Conservation (phyloP, 805 yeast species). For the Saturnispora besseyi region DNA sequence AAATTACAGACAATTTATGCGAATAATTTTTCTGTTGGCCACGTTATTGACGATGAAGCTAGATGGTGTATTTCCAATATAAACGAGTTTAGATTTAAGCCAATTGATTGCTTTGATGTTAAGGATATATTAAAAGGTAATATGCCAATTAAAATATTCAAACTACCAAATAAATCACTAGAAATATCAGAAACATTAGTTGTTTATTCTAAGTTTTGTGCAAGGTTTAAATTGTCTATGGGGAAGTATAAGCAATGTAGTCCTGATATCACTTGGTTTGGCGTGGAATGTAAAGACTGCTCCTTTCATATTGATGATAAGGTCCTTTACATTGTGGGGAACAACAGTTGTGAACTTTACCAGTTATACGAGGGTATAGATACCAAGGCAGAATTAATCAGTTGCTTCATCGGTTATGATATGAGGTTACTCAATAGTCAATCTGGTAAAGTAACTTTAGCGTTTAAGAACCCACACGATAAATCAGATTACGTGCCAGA, state of each 20-base stretch:
- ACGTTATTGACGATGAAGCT: slow-evolving; percentile 21
- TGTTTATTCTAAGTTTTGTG: slow-evolving; percentile 23
- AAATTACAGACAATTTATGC: slow-evolving; percentile 21
- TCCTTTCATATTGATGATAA: slow-evolving; percentile 23
- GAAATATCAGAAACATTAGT: slow-evolving; percentile 22
- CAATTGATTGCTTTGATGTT: slow-evolving; percentile 20
- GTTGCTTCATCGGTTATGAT: slow-evolving; percentile 20
- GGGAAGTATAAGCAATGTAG: slow-evolving; percentile 20
- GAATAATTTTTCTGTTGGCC: slow-evolving; percentile 23
- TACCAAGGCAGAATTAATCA: slow-evolving; percentile 17
- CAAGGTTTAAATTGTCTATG: slow-evolving; percentile 20
- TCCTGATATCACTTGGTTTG: slow-evolving; percentile 22
- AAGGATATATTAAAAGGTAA: slow-evolving; percentile 21
- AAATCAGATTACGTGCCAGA: not conserved
- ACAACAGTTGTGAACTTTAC: slow-evolving; percentile 23
- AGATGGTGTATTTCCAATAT: slow-evolving; percentile 24
- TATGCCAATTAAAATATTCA: slow-evolving; percentile 23
- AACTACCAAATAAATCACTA: slow-evolving; percentile 13
- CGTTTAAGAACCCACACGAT: slow-evolving; percentile 5
- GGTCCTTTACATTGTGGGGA: slow-evolving; percentile 18
- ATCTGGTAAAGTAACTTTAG: slow-evolving; percentile 23
- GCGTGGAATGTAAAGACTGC: slow-evolving; percentile 21
- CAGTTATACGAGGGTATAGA: slow-evolving; percentile 16
- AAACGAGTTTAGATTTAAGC: slow-evolving; percentile 22
- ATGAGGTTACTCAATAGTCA: slow-evolving; percentile 19